A percentile compares a stretch with the other conserved stretches of the same genome.
phyloP scores from a whole-genome alignment of 1,284 basidiomycete species.

The Rhodofomes roseus region DNA sequence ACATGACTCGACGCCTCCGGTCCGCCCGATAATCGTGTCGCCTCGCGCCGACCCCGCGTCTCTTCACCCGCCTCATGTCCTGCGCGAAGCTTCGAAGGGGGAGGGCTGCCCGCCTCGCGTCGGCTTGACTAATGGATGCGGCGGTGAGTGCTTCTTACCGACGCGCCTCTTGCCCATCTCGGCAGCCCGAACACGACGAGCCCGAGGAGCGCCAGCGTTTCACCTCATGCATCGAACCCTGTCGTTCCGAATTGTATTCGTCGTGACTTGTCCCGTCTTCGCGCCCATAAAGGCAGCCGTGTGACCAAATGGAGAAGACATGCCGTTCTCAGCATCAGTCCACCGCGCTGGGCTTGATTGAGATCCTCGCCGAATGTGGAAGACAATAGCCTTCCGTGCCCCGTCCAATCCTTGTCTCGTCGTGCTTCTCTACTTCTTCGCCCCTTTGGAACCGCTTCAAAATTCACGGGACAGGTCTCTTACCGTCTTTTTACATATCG shows the following conservation, averaged over 20 bases:
- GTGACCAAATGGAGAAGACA: background rate
- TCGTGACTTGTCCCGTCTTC: background rate
- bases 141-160: background rate
- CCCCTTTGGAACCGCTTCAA: background rate
- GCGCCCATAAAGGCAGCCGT: background rate
- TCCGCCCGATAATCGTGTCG: background rate
- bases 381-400: background rate
- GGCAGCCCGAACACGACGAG: background rate
- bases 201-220: background rate
- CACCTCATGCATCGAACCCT: background rate
- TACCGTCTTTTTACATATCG: background rate
- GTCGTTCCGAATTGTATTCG: background rate
- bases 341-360: background rate
- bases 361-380: background rate
- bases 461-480: background rate
- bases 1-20: background rate
- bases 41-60: background rate
- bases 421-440: background rate
- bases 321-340: background rate
- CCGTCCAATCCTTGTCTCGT: background rate
- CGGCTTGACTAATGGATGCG: background rate
- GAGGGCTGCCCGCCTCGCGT: background rate
- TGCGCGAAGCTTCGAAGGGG: background rate
- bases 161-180: background rate
- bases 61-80: background rate